Base-by-base conservation (phyloP, 192 early-diverging fungal species). In the Mortierella hygrophila region DNA sequence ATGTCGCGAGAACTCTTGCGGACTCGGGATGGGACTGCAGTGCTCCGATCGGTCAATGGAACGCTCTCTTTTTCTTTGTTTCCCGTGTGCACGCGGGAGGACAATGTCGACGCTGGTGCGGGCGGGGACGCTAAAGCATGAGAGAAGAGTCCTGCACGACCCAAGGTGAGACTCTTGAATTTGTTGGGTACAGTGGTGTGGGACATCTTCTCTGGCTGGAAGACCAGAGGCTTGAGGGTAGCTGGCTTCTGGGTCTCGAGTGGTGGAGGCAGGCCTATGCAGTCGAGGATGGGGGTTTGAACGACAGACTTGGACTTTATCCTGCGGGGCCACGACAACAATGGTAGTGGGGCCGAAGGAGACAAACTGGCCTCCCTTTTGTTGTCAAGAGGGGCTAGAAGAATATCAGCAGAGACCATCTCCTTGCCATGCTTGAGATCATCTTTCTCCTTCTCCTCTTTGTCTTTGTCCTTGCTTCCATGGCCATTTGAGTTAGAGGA, bases 321-420 rank as follows among this genome's bases (percentile, higher is more conserved):
- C n/a, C 80, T 29, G 7, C 21, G 69, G n/a, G 74, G 74, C 80
- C 80, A 82, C 2, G 80, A 82, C 6, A 82, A 13, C 44, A 38
- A 70, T 16, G 69, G 26, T 1, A 75, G 68, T 3, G 80, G 72
- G 32, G 41, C 52, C 0, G 41, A n/a, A 11, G 52, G 70, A 26
- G n/a, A 49, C 13, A 44, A 47, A 4, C 10, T 26, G 20, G 21
- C n/a, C 32, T 60, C 37, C 47, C 2, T 26, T 44, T 60, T 71
- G 37, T 2, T 26, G 26, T 32, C 52, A 37, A 54, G 73, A 32
- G 10, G 6, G 18, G 32, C 6, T 10, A 35, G 20, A 57, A 18
- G 23, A 6, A 49, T 18, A 21, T 57, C 29, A 3, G 32, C 75
- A 15, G 29, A 57, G 35, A 13, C 35, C 8, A 10, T 32, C n/a